Base-by-base conservation (phyloP, 1,284 basidiomycete genomes). In the Moesziomyces sp. region DNA sequence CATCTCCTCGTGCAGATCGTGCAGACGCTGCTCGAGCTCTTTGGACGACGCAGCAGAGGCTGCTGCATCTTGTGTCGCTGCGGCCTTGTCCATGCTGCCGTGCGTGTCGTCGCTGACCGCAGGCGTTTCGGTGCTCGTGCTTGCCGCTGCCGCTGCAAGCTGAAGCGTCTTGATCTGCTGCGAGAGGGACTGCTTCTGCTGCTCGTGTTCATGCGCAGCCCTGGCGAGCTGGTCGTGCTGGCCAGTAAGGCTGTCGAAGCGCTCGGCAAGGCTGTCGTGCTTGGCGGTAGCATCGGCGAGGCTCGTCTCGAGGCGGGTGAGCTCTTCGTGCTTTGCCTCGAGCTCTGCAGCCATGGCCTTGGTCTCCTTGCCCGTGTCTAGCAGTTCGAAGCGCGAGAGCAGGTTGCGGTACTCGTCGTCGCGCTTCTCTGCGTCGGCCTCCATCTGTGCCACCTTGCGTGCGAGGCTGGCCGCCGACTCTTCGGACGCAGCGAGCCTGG, bases 401-500 rank as follows among this genome's bases (percentile, higher is more conserved):
- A 99, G 87, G 5, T 89, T 86, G 56, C 88, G 88, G 61, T 69
- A 91, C 87, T 84, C 82, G 78, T 92, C 90, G 49, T 91, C 89
- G 19, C 89, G 87, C 3, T 91, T 88, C 38, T 91, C 89, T 52
- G 90, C 88, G 55, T 96, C 93, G 42, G 84, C 85, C 85, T 97
- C 95, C 48, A 97, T 87, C 30, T 86, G 87, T 73, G 92, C 91
- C 13, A 97, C 89, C 26, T 89, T 90, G 43, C 88, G 88, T 35
- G 90, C 88, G 4, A 97, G 87, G 10, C 86, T 84, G 2, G 91
- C 85, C 13, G 91, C 87, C 21, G 90, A 91, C 74, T 92, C 90
- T 74, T 97, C 93, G 2, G 92, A 89, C 47, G 90, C 90, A 19
- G 90, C 87, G 13, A 97, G 87, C 26, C 93, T 91, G 48, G 88